Conservation (phyloP, 192 early-diverging fungal species). For the Helicostylum pulchrum region DNA sequence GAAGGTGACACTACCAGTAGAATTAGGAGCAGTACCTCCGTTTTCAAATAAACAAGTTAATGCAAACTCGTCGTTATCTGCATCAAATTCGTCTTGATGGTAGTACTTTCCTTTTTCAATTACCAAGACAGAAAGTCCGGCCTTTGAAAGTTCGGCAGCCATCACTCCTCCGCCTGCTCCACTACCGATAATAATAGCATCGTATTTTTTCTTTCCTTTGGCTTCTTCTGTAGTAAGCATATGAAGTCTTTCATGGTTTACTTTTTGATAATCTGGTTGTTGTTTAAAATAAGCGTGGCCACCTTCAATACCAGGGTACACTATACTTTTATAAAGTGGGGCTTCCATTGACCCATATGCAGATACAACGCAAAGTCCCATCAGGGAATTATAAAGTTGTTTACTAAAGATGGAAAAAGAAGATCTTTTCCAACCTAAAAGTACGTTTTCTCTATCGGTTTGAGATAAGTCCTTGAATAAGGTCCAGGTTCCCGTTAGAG, state of each 20-base stretch:
- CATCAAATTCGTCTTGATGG: slow-evolving; percentile 45
- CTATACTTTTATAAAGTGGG: neutral
- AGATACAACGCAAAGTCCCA: neutral
- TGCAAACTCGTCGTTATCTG: slow-evolving; percentile 45
- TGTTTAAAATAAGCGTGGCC: slow-evolving; percentile 1
- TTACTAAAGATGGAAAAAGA: slow-evolving; percentile 21
- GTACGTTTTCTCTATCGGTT: slow-evolving; percentile 29
- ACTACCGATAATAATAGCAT: slow-evolving; percentile 67
- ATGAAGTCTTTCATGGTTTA: neutral
- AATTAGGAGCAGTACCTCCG: slow-evolving; percentile 38
- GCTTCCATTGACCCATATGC: neutral
- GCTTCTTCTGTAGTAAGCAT: slow-evolving; percentile 2
- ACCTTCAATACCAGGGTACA: neutral
- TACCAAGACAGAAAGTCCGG: slow-evolving; percentile 62
- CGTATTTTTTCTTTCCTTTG: slow-evolving; percentile 28
- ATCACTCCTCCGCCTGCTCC: slow-evolving; percentile 65
- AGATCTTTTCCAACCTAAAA: slow-evolving; percentile 31
- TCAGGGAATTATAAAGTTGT: slow-evolving; percentile 13
- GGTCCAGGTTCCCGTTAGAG: slow-evolving; percentile 30
- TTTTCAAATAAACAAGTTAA: slow-evolving; percentile 46
- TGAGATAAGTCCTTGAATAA: slow-evolving; percentile 32
- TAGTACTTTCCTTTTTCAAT: slow-evolving; percentile 68
- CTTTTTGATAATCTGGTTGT: neutral
- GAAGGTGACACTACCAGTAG: slow-evolving; percentile 51
- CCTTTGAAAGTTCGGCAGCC: slow-evolving; percentile 61